These are phyloP conservation scores for Microascus cirrosus DNA, from an alignment of 2,329 filamentous ascomycete genomes.

Conservation along the genomic window DNA sequence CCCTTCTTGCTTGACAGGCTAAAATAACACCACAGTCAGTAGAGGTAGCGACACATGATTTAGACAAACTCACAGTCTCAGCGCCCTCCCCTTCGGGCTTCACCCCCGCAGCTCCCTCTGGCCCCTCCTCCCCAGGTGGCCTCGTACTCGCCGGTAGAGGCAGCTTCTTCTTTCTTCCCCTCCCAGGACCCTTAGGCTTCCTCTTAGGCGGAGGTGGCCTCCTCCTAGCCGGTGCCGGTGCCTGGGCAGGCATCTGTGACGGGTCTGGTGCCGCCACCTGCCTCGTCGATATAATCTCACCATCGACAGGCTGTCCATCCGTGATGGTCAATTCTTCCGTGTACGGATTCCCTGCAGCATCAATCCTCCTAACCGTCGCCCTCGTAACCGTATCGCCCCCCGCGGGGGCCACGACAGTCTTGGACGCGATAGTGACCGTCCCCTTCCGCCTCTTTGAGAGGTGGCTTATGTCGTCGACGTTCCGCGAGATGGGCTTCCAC, in stretches of 20 bases:
- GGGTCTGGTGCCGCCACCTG: constrained; percentile 44
- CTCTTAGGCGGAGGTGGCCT: constrained; percentile 68
- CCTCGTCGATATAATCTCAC: constrained; percentile 61
- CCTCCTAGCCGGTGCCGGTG: constrained; percentile 30
- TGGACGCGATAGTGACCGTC: constrained; percentile 44
- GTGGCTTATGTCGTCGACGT: constrained; percentile 43
- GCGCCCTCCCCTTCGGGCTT: constrained; percentile 24
- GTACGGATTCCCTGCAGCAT: constrained; percentile 70
- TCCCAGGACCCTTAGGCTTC: constrained; percentile 66
- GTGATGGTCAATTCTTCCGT: constrained; percentile 75
- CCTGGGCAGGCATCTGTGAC: constrained; percentile 45
- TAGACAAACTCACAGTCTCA: constrained; percentile 18
- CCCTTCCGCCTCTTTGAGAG: constrained; percentile 52
- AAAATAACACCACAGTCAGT: neutral
- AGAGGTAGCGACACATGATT: constrained; percentile 10
- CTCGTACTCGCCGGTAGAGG: constrained; percentile 22
- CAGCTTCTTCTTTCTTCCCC: constrained; percentile 66
- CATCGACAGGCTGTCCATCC: constrained; percentile 69
- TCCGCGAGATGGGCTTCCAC: constrained; percentile 53
- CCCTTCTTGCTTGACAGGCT: constrained; percentile 31
- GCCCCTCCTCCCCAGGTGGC: constrained; percentile 21
- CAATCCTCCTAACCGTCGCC: constrained; percentile 68
- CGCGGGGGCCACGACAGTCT: constrained; percentile 30
- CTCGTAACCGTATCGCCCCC: constrained; percentile 54
- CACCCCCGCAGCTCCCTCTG: constrained; percentile 18